Evolutionary conservation across 345 rosid species (phyloP).

Genomic region (Psidium guajava): DNA sequence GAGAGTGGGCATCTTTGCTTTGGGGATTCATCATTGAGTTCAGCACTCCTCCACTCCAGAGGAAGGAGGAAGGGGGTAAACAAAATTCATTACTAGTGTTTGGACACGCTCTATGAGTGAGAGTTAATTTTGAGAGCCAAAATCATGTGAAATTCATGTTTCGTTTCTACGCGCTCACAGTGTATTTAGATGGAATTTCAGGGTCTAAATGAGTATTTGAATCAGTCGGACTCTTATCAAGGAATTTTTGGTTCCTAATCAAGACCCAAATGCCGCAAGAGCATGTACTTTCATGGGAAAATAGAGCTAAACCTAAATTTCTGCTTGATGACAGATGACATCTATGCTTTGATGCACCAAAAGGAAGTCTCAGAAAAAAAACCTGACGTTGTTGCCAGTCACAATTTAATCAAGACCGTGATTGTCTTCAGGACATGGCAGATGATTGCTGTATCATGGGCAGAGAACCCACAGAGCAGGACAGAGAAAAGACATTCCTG

Average conservation of each 20-base stretch:
- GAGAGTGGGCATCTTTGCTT: constrained; percentile 29
- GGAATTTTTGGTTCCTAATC: neutral
- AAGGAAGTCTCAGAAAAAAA: neutral
- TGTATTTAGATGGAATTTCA: too few relatives aligned
- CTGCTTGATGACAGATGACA: neutral
- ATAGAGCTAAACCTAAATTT: neutral
- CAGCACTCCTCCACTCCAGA: neutral
- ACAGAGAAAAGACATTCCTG: neutral
- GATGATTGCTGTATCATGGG: neutral
- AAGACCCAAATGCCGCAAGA: neutral
- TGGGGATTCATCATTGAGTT: constrained; percentile 13
- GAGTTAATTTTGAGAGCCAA: neutral
- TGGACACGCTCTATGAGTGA: neutral
- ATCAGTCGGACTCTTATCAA: neutral
- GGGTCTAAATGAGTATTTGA: neutral
- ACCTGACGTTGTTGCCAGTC: neutral
- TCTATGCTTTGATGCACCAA: neutral
- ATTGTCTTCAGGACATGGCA: neutral
- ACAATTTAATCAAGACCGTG: neutral
- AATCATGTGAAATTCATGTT: neutral
- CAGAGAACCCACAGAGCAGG: neutral
- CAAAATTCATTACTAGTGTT: neutral
- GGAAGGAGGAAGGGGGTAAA: neutral
- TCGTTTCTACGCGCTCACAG: neutral
- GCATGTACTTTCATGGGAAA: neutral